Conservation (phyloP, 2,329 filamentous ascomycete genomes). For the Cercospora sp. region DNA sequence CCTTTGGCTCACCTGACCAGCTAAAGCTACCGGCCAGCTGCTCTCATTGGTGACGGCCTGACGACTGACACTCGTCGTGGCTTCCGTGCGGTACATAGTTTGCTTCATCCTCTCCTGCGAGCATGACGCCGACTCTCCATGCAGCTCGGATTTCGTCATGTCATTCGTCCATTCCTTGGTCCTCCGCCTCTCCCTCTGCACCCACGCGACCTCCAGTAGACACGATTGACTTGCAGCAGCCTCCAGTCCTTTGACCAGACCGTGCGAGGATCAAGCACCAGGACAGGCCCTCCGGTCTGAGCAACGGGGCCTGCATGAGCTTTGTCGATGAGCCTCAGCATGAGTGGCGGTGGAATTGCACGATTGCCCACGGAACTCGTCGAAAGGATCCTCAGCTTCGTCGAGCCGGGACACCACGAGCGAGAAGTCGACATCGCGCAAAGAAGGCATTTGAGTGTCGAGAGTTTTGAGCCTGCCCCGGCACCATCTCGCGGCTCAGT, state of each 20-base stretch:
- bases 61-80: slow-evolving; percentile 17
- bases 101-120: slow-evolving; percentile 13
- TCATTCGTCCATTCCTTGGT: slow-evolving; percentile 3
- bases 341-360: slow-evolving; percentile 9
- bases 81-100: slow-evolving; percentile 10
- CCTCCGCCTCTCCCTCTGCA: not conserved
- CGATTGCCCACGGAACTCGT: slow-evolving; percentile 48
- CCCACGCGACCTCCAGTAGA: not conserved
- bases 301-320: not conserved
- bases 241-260: not conserved
- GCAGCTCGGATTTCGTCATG: slow-evolving; percentile 12
- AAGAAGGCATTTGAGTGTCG: slow-evolving; percentile 53
- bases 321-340: not conserved
- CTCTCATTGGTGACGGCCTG: slow-evolving; percentile 18
- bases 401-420: slow-evolving; percentile 52
- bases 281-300: not conserved
- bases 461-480: slow-evolving; percentile 51
- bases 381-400: slow-evolving; percentile 52
- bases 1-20: slow-evolving; percentile 13
- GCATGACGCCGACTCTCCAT: slow-evolving; percentile 17
- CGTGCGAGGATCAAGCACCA: not conserved
- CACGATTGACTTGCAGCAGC: not conserved
- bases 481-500: slow-evolving; percentile 46
- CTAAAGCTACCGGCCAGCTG: not conserved
- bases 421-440: slow-evolving; percentile 53